Evolutionary conservation across 1,139 yeast species (phyloP).

Genomic region (Candida pseudoviswanathii): DNA sequence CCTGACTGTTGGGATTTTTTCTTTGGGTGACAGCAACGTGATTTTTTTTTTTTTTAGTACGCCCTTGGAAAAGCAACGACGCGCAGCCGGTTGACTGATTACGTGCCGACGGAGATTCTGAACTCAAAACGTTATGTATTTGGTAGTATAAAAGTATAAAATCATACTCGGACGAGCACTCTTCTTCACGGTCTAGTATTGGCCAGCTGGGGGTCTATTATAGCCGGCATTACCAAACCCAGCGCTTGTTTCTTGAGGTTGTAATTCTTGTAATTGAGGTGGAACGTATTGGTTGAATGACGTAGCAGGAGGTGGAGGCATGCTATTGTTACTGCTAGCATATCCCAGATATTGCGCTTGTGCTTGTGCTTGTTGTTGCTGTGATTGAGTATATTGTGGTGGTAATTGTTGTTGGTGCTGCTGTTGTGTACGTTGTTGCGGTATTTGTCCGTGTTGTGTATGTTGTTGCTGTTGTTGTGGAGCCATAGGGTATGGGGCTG

Average conservation of each 20-base stretch:
- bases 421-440: not conserved
- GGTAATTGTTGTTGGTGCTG: not conserved
- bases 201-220: constrained; percentile 2
- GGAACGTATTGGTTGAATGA: constrained; percentile 9
- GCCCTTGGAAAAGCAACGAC: not conserved
- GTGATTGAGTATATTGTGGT: constrained; percentile 6
- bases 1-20: not conserved
- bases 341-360: constrained; percentile 6
- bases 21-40: not conserved
- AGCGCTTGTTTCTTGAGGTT: constrained; percentile 37
- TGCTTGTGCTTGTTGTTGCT: constrained; percentile 3
- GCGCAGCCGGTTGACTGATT: too few relatives aligned
- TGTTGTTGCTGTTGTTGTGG: constrained; percentile 22
- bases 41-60: not conserved
- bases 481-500: constrained; percentile 14
- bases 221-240: constrained; percentile 39
- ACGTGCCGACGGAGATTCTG: too few relatives aligned
- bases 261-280: constrained; percentile 16
- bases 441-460: constrained; percentile 2
- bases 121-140: too few relatives aligned
- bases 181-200: not conserved
- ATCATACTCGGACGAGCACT: too few relatives aligned
- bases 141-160: too few relatives aligned
- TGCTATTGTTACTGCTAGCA: not conserved
- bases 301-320: constrained; percentile 4